Percentiles rank a stretch among this genome's conserved stretches.
These are phyloP conservation scores for Arxiozyma heterogenica DNA, from an alignment of 1,139 yeast genomes.

Conservation along the genomic window DNA sequence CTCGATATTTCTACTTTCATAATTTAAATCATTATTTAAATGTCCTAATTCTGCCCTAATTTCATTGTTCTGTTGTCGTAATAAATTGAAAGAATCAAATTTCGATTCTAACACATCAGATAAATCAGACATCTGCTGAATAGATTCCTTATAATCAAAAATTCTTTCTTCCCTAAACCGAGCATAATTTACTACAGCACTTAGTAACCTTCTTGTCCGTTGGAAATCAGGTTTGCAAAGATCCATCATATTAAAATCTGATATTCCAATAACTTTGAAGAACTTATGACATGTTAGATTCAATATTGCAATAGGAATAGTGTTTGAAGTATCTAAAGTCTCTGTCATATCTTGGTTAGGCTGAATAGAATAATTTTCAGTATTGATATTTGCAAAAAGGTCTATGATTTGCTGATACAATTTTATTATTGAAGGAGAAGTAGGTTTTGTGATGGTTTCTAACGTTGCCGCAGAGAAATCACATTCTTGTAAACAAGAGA, in stretches of 20 bases:
- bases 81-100: conserved; percentile 34
- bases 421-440: conserved; percentile 50
- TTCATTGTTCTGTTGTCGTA: conserved; percentile 38
- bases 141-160: conserved; percentile 55
- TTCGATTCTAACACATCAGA: conserved; percentile 37
- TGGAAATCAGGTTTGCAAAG: conserved; percentile 59
- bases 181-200: conserved; percentile 82
- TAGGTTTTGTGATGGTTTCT: conserved; percentile 56
- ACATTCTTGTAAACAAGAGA: conserved; percentile 53
- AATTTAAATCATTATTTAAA: conserved; percentile 9
- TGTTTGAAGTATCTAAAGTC: conserved; percentile 17
- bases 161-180: conserved; percentile 73
- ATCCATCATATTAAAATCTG: conserved; percentile 69
- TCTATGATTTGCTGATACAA: conserved; percentile 67
- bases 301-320: conserved; percentile 6
- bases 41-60: conserved; percentile 29
- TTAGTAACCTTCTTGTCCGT: conserved; percentile 55
- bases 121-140: conserved; percentile 45
- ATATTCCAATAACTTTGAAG: conserved; percentile 63
- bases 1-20: conserved; percentile 2
- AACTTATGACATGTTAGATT: conserved; percentile 49
- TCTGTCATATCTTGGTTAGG: conserved; percentile 19
- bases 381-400: conserved; percentile 54
- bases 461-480: conserved; percentile 52
- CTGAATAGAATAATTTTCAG: conserved; percentile 25